Base-by-base conservation (phyloP, 306 rosid genomes). In the Malus sieversii region DNA sequence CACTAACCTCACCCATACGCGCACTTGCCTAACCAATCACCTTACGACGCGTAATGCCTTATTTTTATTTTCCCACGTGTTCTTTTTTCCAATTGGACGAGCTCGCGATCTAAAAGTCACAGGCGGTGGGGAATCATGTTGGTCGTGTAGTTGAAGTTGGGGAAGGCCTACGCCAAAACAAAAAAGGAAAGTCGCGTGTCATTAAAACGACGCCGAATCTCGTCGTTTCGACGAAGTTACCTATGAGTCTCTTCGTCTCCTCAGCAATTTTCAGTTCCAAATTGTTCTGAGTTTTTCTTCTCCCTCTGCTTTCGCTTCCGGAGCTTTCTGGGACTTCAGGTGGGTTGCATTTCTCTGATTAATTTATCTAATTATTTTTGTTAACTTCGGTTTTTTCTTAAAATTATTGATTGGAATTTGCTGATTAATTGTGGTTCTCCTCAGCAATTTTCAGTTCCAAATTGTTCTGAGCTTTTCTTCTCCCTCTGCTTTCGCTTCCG, bases 131-230 rank as follows among this genome's bases (percentile, higher is more conserved):
- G 33, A 53, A 20, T 27, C 4, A 33, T 33, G 10, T 4, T 9
- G 8, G 44, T 10, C 63, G 30, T 2, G 13, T 6, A 6, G 8
- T 33, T 33, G 32, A 35, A 38, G 20, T 71, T 0, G 48, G 75
- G n/a, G 15, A n/a, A 14, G 51, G 65, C 75, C 33, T 55, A 55
- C 75, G 75, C 42, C 20, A 35, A 6, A 40, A n/a, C 27, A 8
- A 33, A 57, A 53, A 35, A 12, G 14, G 48, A 13, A 55, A 22
- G 12, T 16, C 57, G 42, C 12, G 55, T 15, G 38, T 4, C 38
- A n/a, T 5, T 23, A 68, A 84, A 70, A 84, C 88, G 83, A 84
- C 79, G 30, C 58, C 67, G 46, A 77, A 3, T 57, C 38, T 51
- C 48, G 69, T 79, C 79, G 84, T 84, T 82, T 84, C 45, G 16